Evolutionary conservation across 768 basidiomycete genomes (phyloP).

Genomic region (Pulveroboletus sp.): DNA sequence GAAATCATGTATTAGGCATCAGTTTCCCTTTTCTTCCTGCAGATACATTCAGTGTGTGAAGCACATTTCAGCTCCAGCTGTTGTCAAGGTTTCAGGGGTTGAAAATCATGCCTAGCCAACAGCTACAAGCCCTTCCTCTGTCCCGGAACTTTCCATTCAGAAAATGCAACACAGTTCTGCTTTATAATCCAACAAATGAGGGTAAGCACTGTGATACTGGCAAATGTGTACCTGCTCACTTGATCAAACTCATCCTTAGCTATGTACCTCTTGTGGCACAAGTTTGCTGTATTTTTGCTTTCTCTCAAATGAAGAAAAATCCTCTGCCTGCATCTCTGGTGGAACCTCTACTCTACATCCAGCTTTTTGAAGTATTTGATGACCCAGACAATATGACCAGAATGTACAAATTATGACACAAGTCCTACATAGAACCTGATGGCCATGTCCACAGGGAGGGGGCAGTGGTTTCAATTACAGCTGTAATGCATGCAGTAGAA

Average conservation of each 20-base stretch:
- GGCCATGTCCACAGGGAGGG: neutral
- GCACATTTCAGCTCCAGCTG: too few species aligned
- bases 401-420: neutral
- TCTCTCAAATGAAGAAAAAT: neutral
- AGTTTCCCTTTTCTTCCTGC: too few species aligned
- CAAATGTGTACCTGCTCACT: too few species aligned
- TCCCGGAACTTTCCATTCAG: too few species aligned
- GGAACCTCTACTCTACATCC: neutral
- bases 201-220: too few species aligned
- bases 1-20: too few species aligned
- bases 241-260: neutral
- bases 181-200: too few species aligned
- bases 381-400: neutral
- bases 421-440: neutral
- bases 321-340: neutral
- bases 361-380: neutral
- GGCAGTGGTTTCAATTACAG: neutral
- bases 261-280: neutral
- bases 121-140: too few species aligned
- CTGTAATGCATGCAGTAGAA: neutral
- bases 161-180: too few species aligned
- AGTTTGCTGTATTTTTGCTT: neutral
- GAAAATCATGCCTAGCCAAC: too few species aligned
- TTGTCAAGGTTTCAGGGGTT: too few species aligned
- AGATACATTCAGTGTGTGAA: too few species aligned